Base-by-base conservation (phyloP, 192 early-diverging fungal genomes). In the Fimicolochytrium jonesii region DNA sequence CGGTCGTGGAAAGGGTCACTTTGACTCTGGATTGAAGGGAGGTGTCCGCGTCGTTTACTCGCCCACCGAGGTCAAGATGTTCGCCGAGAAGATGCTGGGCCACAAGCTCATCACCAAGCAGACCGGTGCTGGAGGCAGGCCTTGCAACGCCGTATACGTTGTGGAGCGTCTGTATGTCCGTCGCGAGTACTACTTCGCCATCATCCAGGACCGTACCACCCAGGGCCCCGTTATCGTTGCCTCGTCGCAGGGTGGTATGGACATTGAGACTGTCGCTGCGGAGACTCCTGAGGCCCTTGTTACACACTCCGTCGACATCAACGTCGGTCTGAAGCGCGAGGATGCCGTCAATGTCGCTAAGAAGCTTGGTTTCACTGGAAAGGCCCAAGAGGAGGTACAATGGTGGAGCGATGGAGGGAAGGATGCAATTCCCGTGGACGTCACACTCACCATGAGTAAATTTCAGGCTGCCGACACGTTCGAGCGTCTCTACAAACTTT, bases 81-180 rank as follows among this genome's bases (percentile, higher is more conserved):
- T 93, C 48, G 91, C 94, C 31, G 81, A 85, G 55, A 86, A 97
- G 83, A 99, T 99, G 97, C 71, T 99, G 52, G 92, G 93, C 70
- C 88, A 94, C 82, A 97, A 90, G 72, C 84, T 99, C 55, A 86
- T 99, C 64, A 99, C 94, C 66, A 99, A 99, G 83, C 97, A 99
- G 76, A 99, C 97, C 34, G 94, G 97, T 42, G 88, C 88, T 57
- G 88, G 67, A 39, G 97, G 97, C 50, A 92, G 96, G 70, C 79
- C 86, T 60, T 99, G 97, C 85, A 93, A 93, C 76, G 79, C 87
- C 50, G 88, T 87, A 50, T 99, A 88, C 77, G 88, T 99, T 63
- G 90, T 90, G 54, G 94, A 99, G 83, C 92, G 96, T 66, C 86
- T 92, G 70, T 96, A 92, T 74, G 90, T 92, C 68, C 92, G 94